Evolutionary conservation across 164 flowering plant genomes (phyloP), one percentile per base, ranked within the genome.

Genomic region (Hamamelis virginiana): DNA sequence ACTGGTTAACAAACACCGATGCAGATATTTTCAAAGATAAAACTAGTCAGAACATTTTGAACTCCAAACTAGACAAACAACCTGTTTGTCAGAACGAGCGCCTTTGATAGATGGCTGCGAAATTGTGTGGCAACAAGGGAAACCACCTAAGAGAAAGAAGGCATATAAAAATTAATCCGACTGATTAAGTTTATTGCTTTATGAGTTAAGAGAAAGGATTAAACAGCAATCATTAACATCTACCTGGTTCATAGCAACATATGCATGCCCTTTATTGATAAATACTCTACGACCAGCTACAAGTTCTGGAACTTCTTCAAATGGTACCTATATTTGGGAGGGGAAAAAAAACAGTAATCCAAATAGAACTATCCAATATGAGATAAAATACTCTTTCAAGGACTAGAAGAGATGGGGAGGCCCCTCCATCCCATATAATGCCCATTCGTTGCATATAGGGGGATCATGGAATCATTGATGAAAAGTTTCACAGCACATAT

Each of bases 241-340:
- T 28, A 90, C 98, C 94, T 95, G 98, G 78, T 75, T 84, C 86
- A 81, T 78, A 45, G 96, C 91, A 64, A 91, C 90, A 86, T 87
- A 95, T 21, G 97, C 96, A 84, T 78, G 41, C 51, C 97, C 98
- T 70, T 86, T 88, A 13, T 67, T 80, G 28, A 92, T 64, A 74
- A 67, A 88, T 16, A 95, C 97, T 80, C 75, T 80, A 15, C 97
- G 96, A 43, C 83, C 74, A 59, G 91, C 91, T 67, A 92, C 92
- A 68, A 92, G 93, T 58, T 95, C 97, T 67, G 98, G 92, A 69
- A 92, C 98, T 81, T 91, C 92, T 82, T 95, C 96, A 83, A 89
- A 95, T 44, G 97, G 96, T 27, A 92, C 97, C 97, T 94, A 82
- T 67, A 82, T 23, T 33, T 8, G 38, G 47, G 6, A 63, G 53